Base-by-base conservation (phyloP, 2,329 filamentous ascomycete genomes). In the Pseudonectria foliicola region DNA sequence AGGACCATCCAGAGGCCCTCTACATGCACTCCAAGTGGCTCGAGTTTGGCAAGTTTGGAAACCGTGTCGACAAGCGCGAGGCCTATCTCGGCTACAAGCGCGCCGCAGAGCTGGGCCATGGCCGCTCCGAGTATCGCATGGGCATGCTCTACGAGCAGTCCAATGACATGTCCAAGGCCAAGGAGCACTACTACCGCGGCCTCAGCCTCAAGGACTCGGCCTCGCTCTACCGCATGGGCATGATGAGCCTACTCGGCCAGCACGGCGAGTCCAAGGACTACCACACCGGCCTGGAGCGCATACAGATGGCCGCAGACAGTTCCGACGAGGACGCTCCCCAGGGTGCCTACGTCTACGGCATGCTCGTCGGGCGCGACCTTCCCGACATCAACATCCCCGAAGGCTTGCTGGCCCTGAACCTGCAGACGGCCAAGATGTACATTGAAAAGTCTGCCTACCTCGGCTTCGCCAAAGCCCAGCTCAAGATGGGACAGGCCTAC, bases 111-210 rank as follows among this genome's bases (percentile, higher is more conserved):
- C 80, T 85, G 50, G 87, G 87, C 38, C 94, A 89, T 63, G 78
- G 82, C 14, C 75, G 92, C 49, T 89, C 92, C 13, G 87, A 96
- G 60, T 98, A 98, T 61, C 80, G 92, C 30, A 94, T 98, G 65
- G 92, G 92, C 43, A 98, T 96, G 90, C 83, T 95, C 38, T 96
- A 89, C 57, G 92, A 98, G 63, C 88, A 85, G 58, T 90, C 88
- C 4, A 94, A 94, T 55, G 90, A 98, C 54, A 82, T 88, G 40
- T 74, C 81, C 43, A 95, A 94, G 59, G 92, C 92, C 6, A 80
- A 95, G 54, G 80, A 82, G 53, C 89, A 96, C 60, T 98, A 96
- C 62, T 79, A 87, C 46, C 75, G 77, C 31, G 92, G 92, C 32
- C 80, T 92, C 32, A 75, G 78, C 32, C 68, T 81, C 48, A 80